Percentiles rank a stretch among this genome's conserved stretches.
Evolutionary conservation across 2,329 filamentous ascomycete species (phyloP).

Genomic region (Pseudohalonectria lignicola): DNA sequence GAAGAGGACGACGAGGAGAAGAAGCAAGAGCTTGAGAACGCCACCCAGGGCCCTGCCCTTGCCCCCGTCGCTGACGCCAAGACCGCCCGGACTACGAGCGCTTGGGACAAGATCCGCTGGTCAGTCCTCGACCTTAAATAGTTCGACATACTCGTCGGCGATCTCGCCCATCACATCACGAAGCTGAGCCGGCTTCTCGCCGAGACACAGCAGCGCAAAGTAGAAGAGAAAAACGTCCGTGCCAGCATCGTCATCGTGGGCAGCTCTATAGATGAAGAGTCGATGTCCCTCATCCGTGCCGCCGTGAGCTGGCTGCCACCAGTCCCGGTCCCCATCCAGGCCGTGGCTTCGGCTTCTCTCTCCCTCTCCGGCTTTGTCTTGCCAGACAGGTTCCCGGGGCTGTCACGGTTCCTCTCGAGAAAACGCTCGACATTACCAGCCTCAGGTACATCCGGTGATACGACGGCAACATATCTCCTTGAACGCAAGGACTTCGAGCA

Average conservation of each 20-base stretch:
- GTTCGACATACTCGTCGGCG: conserved; percentile 6
- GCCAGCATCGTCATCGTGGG: conserved; percentile 8
- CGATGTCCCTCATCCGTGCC: conserved; percentile 6
- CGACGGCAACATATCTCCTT: too few species aligned
- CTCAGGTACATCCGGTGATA: background rate
- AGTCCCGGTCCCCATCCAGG: background rate
- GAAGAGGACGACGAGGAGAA: background rate
- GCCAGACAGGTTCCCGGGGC: background rate
- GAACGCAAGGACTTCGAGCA: conserved; percentile 7
- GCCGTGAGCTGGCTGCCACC: conserved; percentile 1
- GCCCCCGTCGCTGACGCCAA: background rate
- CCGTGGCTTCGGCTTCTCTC: background rate
- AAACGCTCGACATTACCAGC: background rate
- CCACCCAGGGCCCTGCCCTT: too few species aligned
- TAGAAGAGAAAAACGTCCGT: conserved; percentile 5
- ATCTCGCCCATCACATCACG: conserved; percentile 5
- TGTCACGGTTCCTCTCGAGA: background rate
- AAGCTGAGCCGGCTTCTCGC: conserved; percentile 7
- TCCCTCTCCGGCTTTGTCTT: conserved; percentile 1
- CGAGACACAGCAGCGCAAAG: conserved; percentile 5
- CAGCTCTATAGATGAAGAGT: conserved; percentile 8
- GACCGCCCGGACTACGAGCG: background rate
- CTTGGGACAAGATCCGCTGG: conserved; percentile 7
- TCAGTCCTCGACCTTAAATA: conserved; percentile 6
- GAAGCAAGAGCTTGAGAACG: background rate